Percentiles rank a stretch among this genome's conserved stretches.
phyloP scores from a whole-genome alignment of 1,284 basidiomycete genomes.

The Fistulinella cinereoalba region DNA sequence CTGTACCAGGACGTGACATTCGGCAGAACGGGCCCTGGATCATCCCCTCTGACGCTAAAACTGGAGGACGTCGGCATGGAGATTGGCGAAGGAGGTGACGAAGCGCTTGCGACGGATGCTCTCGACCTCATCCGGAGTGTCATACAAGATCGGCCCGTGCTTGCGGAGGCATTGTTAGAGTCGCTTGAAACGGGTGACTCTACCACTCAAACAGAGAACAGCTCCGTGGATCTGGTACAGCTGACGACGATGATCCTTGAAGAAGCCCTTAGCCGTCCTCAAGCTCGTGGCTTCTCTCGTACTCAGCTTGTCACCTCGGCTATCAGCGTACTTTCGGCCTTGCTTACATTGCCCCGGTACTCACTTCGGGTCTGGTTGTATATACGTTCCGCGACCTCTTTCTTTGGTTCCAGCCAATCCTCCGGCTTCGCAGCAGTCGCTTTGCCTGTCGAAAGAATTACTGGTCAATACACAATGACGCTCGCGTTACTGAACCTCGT shows the following conservation, averaged over 20 bases:
- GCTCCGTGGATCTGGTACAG: conserved; percentile 61
- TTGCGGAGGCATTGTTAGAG: conserved; percentile 65
- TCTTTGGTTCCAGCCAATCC: conserved; percentile 64
- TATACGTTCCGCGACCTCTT: conserved; percentile 70
- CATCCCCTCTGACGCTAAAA: conserved; percentile 45
- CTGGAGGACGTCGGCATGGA: conserved; percentile 72
- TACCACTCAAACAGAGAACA: conserved; percentile 19
- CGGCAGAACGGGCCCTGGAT: conserved; percentile 38
- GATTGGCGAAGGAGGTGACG: conserved; percentile 53
- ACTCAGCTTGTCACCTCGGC: conserved; percentile 74
- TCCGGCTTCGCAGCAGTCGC: conserved; percentile 61
- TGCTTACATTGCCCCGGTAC: conserved; percentile 71
- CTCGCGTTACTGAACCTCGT: conserved; percentile 74
- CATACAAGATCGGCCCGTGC: conserved; percentile 62
- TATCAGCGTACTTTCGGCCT: conserved; percentile 73
- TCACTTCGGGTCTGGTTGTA: conserved; percentile 84
- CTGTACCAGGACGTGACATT: conserved; percentile 53
- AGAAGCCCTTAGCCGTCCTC: conserved; percentile 63
- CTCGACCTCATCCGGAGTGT: conserved; percentile 78
- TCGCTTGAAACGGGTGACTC: conserved; percentile 50
- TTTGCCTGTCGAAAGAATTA: conserved; percentile 66
- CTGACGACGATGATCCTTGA: conserved; percentile 83
- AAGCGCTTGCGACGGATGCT: conserved; percentile 63
- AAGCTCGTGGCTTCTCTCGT: conserved; percentile 46
- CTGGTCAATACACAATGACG: conserved; percentile 79